Base-by-base conservation (phyloP, 75 land plant species). In the Azolla pinnata region DNA sequence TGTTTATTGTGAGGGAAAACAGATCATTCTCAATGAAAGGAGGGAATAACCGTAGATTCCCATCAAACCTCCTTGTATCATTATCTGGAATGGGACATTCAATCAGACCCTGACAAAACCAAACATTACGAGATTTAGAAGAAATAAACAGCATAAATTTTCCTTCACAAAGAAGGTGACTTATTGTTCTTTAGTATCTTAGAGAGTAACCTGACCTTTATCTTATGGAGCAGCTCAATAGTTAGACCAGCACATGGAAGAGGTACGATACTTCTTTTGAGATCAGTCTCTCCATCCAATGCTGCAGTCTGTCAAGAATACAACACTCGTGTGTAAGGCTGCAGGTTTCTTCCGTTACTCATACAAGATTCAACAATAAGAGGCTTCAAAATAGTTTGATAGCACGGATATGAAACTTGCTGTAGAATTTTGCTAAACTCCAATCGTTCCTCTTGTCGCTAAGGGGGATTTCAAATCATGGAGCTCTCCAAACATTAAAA, bases 41-140 rank as follows among this genome's bases (percentile, higher is more conserved):
- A 55, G 97, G 90, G 67, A 83, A 85, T 44, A 92, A 46, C 29
- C 96, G 72, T 60, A 92, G 5, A 53, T 88, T 92, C 44, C 90
- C 97, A 81, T 92, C 96, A 75, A 92, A 85, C 75, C 88, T 88
- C 66, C 86, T 78, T 47, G 85, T 88, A 57, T 92, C 97, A 64
- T 75, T 88, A 65, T 92, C 97, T 58, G 96, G 97, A 31, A 50
- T 64, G 14, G 96, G 87, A 61, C 97, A 92, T 59, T 92, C 97
- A 52, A 92, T 80, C 48, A 83, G 80, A 49, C 97, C 97, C 97
- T 92, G 79, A 38, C 24, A 34, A 19, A 33, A 14, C 24, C 38
- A 57, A 57, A 57, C 59, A 55, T 31, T 55, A 3, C 4, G 27
- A 55, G 14, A 5, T 29, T 55, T 2, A 31, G 4, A 8, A 31